Base-by-base conservation (phyloP, 305 asterid genomes). In the Nicotiana rustica region DNA sequence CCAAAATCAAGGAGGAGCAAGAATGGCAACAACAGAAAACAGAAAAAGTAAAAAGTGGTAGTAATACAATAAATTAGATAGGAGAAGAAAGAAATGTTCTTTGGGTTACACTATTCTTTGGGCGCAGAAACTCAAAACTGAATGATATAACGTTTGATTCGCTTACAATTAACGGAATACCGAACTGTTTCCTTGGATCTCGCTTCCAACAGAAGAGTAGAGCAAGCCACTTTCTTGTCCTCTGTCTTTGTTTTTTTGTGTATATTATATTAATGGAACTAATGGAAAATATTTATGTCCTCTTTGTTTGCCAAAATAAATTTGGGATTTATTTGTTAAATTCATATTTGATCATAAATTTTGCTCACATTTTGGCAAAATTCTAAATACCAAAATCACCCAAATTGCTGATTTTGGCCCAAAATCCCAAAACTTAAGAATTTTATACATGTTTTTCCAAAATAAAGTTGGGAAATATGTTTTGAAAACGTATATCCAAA, bases 131-230 rank as follows among this genome's bases (percentile, higher is more conserved):
- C 41, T 73, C 14, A 25, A 47, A 70, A 31, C 10, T 41, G 80
- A 76, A 76, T 76, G 80, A 76, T 76, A 9, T 6, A 55, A 76
- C 80, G 80, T 55, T 76, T 31, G 80, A 76, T 55, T 76, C 80
- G 80, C 80, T 76, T 17, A 38, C 47, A 76, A 31, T 52, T 76
- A 55, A 76, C 80, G 66, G 80, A 55, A 76, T 76, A 31, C 65
- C 80, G 25, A 76, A 76, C 66, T 76, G 49, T 5, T 29, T 3
- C 80, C 80, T 76, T 55, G n/a, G 17, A 55, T 76, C n/a, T 76
- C 80, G 49, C 80, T 13, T 21, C 13, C 35, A 19, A 38, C 77
- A 44, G n/a, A 52, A 3, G 59, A 55, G 6, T n/a, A 3, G 6
- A 44, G 13, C 52, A 13, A 13, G 59, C 59, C 59, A 55, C 59